Base-by-base conservation (phyloP, 73 alveolate species). In the Tetrahymena malaccensis region DNA sequence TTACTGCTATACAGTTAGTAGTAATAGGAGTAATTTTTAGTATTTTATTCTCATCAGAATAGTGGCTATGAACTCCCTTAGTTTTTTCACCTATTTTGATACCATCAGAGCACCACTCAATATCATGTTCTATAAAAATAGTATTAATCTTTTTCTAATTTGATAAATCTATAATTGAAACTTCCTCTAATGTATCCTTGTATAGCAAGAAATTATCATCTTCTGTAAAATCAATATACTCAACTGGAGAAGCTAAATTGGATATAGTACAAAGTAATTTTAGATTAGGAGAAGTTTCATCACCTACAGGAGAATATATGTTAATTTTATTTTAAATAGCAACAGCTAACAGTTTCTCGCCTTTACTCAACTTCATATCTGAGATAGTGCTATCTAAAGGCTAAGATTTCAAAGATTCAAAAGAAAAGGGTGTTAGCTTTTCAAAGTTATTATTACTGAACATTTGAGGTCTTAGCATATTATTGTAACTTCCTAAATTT, bases 91-190 rank as follows among this genome's bases (percentile, higher is more conserved):
- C 97, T 85, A 96, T 95, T 96, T 98, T 97, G 35, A 98, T 97
- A 40, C 99, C 99, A 94, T 98, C 99, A 85, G 99, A 99, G 96
- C 98, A 97, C 99, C 99, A 98, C 94, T 98, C 99, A 44, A 98
- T 94, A 89, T 98, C 99, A 96, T 98, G 98, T 85, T 98, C 98
- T 31, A 98, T 93, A 44, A 97, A 97, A 56, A 97, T 97, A n/a
- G 98, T 97, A 93, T 97, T 95, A 19, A 97, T 96, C 12, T 97
- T 94, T 85, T 98, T 96, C 94, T 96, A 95, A 44, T 96, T 94
- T 85, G 97, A 97, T 55, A 98, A 93, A 55, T 98, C 99, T 22
- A 98, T 96, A 17, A 97, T 94, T 22, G 97, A 93, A 22, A 96
- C 96, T 57, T 98, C 98, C 27, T 97, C 98, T 22, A 97, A 85